Percentiles rank a stretch among this genome's conserved stretches.
These are phyloP conservation scores for Coemansia sp. DNA, from an alignment of 192 early-diverging fungal species.

Conservation along the genomic window DNA sequence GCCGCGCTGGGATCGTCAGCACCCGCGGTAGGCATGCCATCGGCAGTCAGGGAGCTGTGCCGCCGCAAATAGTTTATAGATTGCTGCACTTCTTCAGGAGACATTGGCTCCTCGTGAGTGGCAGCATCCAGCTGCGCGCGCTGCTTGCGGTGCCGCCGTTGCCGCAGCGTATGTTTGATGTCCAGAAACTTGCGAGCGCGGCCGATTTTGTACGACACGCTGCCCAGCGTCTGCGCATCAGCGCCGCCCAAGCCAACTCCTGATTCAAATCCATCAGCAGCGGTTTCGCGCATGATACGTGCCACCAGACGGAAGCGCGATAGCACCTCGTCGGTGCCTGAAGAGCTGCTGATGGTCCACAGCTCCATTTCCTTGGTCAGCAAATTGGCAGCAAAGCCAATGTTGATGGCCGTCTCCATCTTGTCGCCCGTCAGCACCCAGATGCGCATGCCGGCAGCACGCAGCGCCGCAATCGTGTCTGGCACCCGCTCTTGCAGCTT, in stretches of 20 bases:
- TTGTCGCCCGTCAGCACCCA: conserved; percentile 99
- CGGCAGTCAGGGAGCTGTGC: conserved; percentile 27
- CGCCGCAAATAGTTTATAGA: conserved; percentile 47
- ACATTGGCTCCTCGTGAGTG: conserved; percentile 19
- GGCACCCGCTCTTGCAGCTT: conserved; percentile 95
- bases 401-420: conserved; percentile 98
- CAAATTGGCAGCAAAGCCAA: conserved; percentile 85
- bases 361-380: conserved; percentile 69
- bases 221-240: conserved; percentile 46
- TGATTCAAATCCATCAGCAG: conserved; percentile 3
- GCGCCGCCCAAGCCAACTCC: conserved; percentile 25
- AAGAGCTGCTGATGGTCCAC: conserved; percentile 57
- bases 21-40: conserved; percentile 4
- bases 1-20: conserved; percentile 10
- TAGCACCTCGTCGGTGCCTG: conserved; percentile 40
- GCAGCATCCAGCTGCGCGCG: conserved; percentile 6
- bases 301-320: conserved; percentile 49
- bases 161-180: conserved; percentile 27
- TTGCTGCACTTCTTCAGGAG: conserved; percentile 37
- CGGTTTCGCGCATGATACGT: conserved; percentile 50
- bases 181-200: conserved; percentile 46
- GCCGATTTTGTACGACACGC: conserved; percentile 50
- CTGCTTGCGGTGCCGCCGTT: conserved; percentile 12
- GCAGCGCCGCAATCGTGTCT: conserved; percentile 78
- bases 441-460: conserved; percentile 86